Conservation (phyloP, 2,329 filamentous ascomycete species). For the Phyllosticta citriasiana region DNA sequence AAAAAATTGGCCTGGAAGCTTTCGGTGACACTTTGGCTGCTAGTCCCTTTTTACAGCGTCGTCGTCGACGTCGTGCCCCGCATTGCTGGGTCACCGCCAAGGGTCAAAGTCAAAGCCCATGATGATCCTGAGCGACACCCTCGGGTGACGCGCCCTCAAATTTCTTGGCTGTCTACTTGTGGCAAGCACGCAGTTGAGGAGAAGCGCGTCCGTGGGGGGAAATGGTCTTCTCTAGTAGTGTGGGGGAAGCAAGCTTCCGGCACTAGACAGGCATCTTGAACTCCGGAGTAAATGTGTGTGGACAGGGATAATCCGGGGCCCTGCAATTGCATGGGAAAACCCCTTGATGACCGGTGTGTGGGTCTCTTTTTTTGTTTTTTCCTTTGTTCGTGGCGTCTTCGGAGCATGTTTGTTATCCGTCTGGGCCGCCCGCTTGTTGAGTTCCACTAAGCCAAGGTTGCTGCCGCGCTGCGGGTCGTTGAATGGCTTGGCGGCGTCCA, state of each 20-base stretch:
- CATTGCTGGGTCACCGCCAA: background rate
- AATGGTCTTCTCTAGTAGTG: background rate
- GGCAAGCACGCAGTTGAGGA: background rate
- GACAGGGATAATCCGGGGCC: background rate
- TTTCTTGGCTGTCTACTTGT: background rate
- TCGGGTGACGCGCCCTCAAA: background rate
- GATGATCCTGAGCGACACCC: background rate
- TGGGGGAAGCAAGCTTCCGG: background rate
- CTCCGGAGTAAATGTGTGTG: background rate
- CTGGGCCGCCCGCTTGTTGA: background rate
- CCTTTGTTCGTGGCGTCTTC: background rate
- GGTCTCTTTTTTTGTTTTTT: background rate
- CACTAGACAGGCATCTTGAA: background rate
- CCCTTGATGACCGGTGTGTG: background rate
- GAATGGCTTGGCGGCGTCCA: background rate
- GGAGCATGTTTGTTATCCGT: background rate
- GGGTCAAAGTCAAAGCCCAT: background rate
- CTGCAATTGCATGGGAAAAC: background rate
- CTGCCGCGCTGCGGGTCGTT: background rate
- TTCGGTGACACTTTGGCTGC: background rate
- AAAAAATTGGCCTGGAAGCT: background rate
- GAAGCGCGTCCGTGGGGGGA: background rate
- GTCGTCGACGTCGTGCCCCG: background rate
- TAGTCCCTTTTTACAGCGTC: background rate
- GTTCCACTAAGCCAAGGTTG: background rate